Conservation (phyloP, 2,329 filamentous ascomycete species). For the Stylonectria norvegica region DNA sequence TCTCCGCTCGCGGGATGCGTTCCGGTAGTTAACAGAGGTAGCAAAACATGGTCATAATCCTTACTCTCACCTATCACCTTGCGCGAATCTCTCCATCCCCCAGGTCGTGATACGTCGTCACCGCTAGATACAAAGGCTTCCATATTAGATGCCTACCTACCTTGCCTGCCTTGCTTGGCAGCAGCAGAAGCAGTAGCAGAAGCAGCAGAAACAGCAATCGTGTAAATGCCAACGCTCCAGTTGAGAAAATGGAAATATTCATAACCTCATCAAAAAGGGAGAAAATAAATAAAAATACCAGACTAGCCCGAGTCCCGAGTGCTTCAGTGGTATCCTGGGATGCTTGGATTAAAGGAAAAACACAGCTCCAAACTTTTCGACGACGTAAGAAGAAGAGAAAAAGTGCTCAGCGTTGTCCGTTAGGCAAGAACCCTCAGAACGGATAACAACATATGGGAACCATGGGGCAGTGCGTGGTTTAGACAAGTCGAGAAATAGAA, state of each 20-base stretch:
- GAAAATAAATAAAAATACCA: slow-evolving; percentile 21
- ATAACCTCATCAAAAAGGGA: slow-evolving; percentile 11
- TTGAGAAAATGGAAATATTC: slow-evolving; percentile 1
- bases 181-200: too few species aligned
- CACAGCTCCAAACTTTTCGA: slow-evolving; percentile 14
- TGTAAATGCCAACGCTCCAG: not conserved
- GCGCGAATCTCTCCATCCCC: not conserved
- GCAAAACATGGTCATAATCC: too few species aligned
- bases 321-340: slow-evolving; percentile 29
- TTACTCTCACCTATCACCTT: too few species aligned
- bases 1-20: too few species aligned
- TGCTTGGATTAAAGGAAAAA: slow-evolving; percentile 26
- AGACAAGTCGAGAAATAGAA: slow-evolving; percentile 23
- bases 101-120: slow-evolving; percentile 1
- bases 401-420: slow-evolving; percentile 25
- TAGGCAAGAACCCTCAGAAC: slow-evolving; percentile 24
- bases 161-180: slow-evolving; percentile 19
- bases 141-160: slow-evolving; percentile 22
- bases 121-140: slow-evolving; percentile 26
- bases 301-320: slow-evolving; percentile 21
- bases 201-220: slow-evolving; percentile 1
- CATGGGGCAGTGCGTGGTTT: slow-evolving; percentile 20
- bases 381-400: slow-evolving; percentile 24
- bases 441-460: slow-evolving; percentile 24
- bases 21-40: too few species aligned